These are phyloP conservation scores for Penicillium sp. DNA, from an alignment of 2,329 filamentous ascomycete species.

Conservation along the genomic window DNA sequence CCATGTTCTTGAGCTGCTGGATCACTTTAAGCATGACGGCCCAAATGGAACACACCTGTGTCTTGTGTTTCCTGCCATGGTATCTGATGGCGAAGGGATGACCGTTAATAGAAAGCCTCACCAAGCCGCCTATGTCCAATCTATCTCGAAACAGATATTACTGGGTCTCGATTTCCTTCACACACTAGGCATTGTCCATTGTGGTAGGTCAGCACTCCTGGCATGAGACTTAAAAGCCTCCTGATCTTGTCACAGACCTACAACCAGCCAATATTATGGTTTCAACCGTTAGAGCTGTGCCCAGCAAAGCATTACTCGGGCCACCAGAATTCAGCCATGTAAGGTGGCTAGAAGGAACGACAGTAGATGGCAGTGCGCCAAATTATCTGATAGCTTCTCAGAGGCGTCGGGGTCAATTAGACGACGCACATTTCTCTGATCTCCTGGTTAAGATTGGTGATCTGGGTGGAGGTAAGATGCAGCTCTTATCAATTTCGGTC, in stretches of 20 bases:
- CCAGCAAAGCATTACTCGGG: constrained; percentile 10
- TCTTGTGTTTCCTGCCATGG: constrained; percentile 32
- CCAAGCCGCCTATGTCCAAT: constrained; percentile 14
- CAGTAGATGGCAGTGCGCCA: constrained; percentile 23
- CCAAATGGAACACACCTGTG: constrained; percentile 23
- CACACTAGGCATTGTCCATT: constrained; percentile 23
- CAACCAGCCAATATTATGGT: constrained; percentile 32
- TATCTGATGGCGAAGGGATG: constrained; percentile 29
- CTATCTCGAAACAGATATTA: constrained; percentile 24
- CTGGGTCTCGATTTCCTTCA: constrained; percentile 28
- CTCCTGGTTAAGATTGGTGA: constrained; percentile 27
- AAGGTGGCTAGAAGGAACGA: constrained; percentile 22
- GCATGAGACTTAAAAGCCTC: not conserved
- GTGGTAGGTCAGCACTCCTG: constrained; percentile 21
- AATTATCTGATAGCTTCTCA: constrained; percentile 29
- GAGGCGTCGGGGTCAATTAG: constrained; percentile 22
- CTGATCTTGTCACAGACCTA: constrained; percentile 21
- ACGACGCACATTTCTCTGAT: constrained; percentile 18
- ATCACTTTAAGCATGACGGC: not conserved
- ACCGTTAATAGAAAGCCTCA: constrained; percentile 21
- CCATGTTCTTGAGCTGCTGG: constrained; percentile 18
- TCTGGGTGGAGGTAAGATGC: constrained; percentile 28
- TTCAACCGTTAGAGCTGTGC: constrained; percentile 7
- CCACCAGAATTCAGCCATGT: constrained; percentile 25
- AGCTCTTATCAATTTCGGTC: no score